Conservation (phyloP, 805 yeast species). For the Cyberlindnera americana region DNA sequence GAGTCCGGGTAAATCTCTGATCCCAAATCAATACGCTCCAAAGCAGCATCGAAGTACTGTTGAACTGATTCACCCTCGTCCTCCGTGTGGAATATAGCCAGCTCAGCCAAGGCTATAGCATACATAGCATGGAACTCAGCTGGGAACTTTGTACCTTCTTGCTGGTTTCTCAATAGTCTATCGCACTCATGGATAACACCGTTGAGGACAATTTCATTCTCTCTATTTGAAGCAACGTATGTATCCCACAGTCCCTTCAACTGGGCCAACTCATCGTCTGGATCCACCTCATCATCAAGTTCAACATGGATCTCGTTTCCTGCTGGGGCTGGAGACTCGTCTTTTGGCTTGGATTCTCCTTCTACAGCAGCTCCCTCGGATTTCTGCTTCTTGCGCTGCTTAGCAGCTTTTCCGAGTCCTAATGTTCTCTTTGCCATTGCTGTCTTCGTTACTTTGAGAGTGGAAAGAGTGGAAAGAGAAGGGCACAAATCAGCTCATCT, state of each 20-base stretch:
- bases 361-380: conserved; percentile 5
- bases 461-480: background rate
- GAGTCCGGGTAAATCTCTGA: conserved; percentile 45
- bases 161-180: conserved; percentile 51
- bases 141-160: conserved; percentile 31
- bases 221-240: conserved; percentile 51
- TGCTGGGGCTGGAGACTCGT: conserved; percentile 27
- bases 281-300: conserved; percentile 63
- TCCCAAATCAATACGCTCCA: conserved; percentile 67
- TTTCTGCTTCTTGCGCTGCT: conserved; percentile 42
- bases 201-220: conserved; percentile 62
- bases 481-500: conserved; percentile 2
- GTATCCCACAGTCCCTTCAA: conserved; percentile 69
- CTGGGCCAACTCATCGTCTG: conserved; percentile 78
- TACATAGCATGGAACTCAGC: conserved; percentile 69
- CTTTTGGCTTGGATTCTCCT: conserved; percentile 14
- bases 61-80: conserved; percentile 39
- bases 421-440: conserved; percentile 61
- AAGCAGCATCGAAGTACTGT: conserved; percentile 65
- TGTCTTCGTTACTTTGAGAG: too few relatives aligned
- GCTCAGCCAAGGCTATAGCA: conserved; percentile 64
- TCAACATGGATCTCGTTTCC: conserved; percentile 56
- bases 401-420: conserved; percentile 59
- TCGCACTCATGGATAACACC: conserved; percentile 95
- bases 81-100: conserved; percentile 53